Evolutionary conservation across 306 rosid genomes (phyloP).

Genomic region (Vigna angularis): DNA sequence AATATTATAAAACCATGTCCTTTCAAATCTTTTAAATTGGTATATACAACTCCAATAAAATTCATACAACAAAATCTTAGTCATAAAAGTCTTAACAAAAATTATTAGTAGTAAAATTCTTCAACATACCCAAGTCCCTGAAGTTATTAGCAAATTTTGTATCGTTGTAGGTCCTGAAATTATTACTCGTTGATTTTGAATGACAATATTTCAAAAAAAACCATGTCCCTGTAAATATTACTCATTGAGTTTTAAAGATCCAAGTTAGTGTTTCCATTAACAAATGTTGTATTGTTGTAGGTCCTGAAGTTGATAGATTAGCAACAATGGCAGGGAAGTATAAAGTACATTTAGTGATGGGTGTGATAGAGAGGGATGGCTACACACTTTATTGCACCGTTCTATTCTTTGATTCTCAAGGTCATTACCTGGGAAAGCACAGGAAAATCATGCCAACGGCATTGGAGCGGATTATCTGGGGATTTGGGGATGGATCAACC

Average conservation of each 20-base stretch:
- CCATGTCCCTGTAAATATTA: neutral
- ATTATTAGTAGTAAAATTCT: too few species aligned
- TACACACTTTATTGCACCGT: constrained; percentile 90
- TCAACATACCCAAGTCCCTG: too few species aligned
- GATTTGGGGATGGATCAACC: constrained; percentile 96
- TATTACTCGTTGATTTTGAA: too few species aligned
- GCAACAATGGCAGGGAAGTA: constrained; percentile 96
- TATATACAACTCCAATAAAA: too few species aligned
- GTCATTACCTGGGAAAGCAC: constrained; percentile 90
- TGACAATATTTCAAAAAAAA: too few species aligned
- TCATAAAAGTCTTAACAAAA: too few species aligned
- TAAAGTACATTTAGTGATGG: constrained; percentile 83
- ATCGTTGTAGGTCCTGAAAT: too few species aligned
- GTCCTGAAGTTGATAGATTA: constrained; percentile 91
- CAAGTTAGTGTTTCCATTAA: neutral
- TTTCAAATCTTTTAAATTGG: too few species aligned
- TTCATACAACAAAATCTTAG: too few species aligned
- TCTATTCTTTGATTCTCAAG: constrained; percentile 89
- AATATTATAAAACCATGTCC: too few species aligned
- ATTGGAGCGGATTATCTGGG: constrained; percentile 88
- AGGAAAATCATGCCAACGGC: constrained; percentile 92
- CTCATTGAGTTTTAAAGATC: neutral
- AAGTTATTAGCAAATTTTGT: too few species aligned
- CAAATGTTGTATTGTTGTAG: constrained; percentile 49
- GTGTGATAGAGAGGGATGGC: constrained; percentile 94